Evolutionary conservation across 306 rosid genomes (phyloP), one percentile per base, ranked within the genome.

Genomic region (Pyrus betulifolia): DNA sequence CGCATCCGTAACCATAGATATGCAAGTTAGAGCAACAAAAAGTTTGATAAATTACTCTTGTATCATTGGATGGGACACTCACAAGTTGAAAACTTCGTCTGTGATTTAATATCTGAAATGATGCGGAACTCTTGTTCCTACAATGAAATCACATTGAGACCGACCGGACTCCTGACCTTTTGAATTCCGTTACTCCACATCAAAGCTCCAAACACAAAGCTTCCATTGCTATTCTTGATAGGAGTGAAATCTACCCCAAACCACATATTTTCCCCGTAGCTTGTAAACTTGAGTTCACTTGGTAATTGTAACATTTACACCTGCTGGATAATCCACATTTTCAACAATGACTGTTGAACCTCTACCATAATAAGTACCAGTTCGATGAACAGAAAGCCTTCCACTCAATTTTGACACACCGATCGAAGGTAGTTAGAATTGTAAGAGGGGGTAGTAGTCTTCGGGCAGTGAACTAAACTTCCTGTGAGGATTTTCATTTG

Each of bases 181-280:
- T 91, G 85, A 57, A 75, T 82, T 45, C 88, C 88, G 68, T 87
- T 89, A 57, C 73, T 85, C 91, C 97, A 91, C 63, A 74, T 83
- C 87, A 91, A 86, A 75, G 92, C 80, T 77, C 93, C 93, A 86
- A 91, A 86, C 79, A 91, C 89, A 82, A 89, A 89, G 79, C 83
- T 82, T 44, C 92, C 91, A 67, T 87, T 84, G 76, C 88, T 91
- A 52, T 72, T 82, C 67, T 69, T 78, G 60, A 69, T 79, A 77
- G 89, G 90, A 18, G n/a, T 45, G 30, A 91, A 75, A 74, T 87
- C 83, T 59, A 91, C 75, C 80, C 76, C 71, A 76, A 83, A 91
- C 35, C 83, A 80, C 70, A 67, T 33, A 65, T 80, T 89, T 67
- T 89, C 83, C 64, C 91, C 81, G 0, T 35, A 35, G 60, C 85